Percentiles rank a stretch among this genome's conserved stretches.
These are phyloP conservation scores for Starmerella riodocensis DNA, from an alignment of 805 yeast genomes.

Conservation along the genomic window DNA sequence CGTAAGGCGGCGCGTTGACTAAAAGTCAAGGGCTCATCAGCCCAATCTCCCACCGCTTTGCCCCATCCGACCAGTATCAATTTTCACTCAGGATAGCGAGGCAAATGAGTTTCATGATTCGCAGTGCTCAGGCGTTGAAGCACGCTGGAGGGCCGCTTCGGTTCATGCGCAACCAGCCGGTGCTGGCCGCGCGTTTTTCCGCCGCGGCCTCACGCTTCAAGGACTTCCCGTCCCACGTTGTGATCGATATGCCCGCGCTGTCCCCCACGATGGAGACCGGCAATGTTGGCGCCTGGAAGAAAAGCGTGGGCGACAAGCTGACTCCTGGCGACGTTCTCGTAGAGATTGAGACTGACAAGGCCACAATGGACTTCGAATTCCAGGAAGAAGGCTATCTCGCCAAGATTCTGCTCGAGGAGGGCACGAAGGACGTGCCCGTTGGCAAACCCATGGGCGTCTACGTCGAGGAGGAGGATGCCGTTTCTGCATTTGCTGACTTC, in stretches of 20 bases:
- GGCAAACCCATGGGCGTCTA: conserved; percentile 94
- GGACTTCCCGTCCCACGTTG: conserved; percentile 64
- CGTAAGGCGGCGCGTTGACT: too few relatives aligned
- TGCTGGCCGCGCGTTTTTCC: conserved; percentile 12
- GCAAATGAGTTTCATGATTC: conserved; percentile 16
- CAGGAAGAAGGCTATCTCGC: conserved; percentile 91
- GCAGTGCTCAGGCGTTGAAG: conserved; percentile 15
- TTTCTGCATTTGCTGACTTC: conserved; percentile 71
- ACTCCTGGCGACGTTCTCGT: conserved; percentile 89
- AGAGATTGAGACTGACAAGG: conserved; percentile 95
- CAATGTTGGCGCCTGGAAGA: conserved; percentile 78
- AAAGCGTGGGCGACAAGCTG: conserved; percentile 76
- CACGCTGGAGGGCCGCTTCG: conserved; percentile 12
- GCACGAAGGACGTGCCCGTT: conserved; percentile 81
- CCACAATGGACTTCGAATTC: conserved; percentile 95
- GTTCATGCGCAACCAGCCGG: conserved; percentile 8
- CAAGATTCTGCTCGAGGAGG: conserved; percentile 48
- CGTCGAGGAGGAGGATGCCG: conserved; percentile 76
- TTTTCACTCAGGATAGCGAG: neutral
- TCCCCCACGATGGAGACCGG: conserved; percentile 99
- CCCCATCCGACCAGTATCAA: neutral
- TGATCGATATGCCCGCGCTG: conserved; percentile 94
- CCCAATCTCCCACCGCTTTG: neutral
- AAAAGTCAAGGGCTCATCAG: neutral
- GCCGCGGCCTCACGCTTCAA: conserved; percentile 23